A percentile compares a stretch with the other conserved stretches of the same genome.
Evolutionary conservation across 1,139 yeast species (phyloP).

Genomic region (Pichiaceae sp.): DNA sequence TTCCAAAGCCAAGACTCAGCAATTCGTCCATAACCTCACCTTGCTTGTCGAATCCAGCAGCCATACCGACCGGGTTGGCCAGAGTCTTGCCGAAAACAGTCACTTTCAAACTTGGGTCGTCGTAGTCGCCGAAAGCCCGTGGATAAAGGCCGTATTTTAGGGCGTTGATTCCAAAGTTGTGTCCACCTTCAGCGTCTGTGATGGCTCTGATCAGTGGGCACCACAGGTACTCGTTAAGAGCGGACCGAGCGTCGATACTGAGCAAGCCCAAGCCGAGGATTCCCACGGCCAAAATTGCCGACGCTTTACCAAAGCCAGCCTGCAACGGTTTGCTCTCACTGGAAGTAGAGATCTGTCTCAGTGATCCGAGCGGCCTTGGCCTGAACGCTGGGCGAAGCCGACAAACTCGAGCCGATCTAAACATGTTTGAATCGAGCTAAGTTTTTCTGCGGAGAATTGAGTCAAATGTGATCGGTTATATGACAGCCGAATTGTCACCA

Average conservation of each 20-base stretch:
- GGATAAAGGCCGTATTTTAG: constrained; percentile 70
- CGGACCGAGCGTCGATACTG: constrained; percentile 67
- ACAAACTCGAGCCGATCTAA: no score
- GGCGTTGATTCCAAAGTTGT: constrained; percentile 59
- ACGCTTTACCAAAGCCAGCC: constrained; percentile 1
- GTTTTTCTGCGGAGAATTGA: no score
- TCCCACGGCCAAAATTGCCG: constrained; percentile 14
- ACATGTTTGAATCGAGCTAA: no score
- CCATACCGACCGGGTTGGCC: constrained; percentile 79
- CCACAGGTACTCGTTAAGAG: constrained; percentile 68
- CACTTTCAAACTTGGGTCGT: constrained; percentile 47
- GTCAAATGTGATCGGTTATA: no score
- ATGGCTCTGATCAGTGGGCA: constrained; percentile 69
- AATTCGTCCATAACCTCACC: constrained; percentile 89
- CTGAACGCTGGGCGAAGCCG: no score
- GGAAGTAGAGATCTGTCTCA: no score
- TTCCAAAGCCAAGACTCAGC: constrained; percentile 72
- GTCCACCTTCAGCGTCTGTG: constrained; percentile 82
- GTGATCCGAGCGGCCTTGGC: no score
- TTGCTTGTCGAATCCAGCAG: constrained; percentile 93
- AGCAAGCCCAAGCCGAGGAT: constrained; percentile 22
- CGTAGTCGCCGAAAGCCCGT: constrained; percentile 45
- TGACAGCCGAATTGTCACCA: no score
- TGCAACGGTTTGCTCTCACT: constrained; percentile 6
- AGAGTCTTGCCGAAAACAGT: constrained; percentile 56